These are phyloP conservation scores for Calycina herbarum DNA, from an alignment of 2,329 filamentous ascomycete species.

Conservation along the genomic window DNA sequence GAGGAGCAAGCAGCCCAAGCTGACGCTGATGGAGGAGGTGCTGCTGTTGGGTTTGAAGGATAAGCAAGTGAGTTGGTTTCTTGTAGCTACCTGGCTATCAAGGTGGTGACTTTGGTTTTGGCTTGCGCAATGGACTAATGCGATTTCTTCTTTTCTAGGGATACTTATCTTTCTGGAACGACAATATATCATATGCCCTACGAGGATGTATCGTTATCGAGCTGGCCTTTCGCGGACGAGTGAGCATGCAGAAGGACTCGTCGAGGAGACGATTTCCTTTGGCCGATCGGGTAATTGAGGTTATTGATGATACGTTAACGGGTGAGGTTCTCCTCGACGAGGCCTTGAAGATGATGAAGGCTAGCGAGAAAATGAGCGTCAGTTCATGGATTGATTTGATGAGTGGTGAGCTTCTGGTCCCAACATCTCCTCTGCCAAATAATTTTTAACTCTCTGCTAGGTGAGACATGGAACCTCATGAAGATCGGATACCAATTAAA, in stretches of 20 bases:
- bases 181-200: conserved; percentile 98
- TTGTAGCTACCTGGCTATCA: not conserved
- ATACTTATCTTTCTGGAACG: conserved; percentile 99
- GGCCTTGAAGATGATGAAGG: conserved; percentile 99
- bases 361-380: conserved; percentile 99
- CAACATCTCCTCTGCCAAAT: not conserved
- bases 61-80: conserved; percentile 73
- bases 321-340: conserved; percentile 97
- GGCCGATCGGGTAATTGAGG: conserved; percentile 91
- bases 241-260: conserved; percentile 98
- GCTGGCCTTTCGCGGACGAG: conserved; percentile 89
- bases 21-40: conserved; percentile 98
- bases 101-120: conserved; percentile 15
- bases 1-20: conserved; percentile 94
- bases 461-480: conserved; percentile 99
- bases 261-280: conserved; percentile 88
- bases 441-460: conserved; percentile 46
- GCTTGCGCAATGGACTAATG: conserved; percentile 20
- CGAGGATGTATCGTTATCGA: conserved; percentile 98
- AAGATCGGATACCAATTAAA: conserved; percentile 99
- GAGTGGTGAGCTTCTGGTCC: conserved; percentile 65
- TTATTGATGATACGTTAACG: conserved; percentile 93
- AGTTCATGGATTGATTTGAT: conserved; percentile 98
- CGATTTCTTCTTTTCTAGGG: conserved; percentile 55
- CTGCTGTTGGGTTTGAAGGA: conserved; percentile 94